Base-by-base conservation (phyloP, 208 protist genomes). In the Lotmaria passim region DNA sequence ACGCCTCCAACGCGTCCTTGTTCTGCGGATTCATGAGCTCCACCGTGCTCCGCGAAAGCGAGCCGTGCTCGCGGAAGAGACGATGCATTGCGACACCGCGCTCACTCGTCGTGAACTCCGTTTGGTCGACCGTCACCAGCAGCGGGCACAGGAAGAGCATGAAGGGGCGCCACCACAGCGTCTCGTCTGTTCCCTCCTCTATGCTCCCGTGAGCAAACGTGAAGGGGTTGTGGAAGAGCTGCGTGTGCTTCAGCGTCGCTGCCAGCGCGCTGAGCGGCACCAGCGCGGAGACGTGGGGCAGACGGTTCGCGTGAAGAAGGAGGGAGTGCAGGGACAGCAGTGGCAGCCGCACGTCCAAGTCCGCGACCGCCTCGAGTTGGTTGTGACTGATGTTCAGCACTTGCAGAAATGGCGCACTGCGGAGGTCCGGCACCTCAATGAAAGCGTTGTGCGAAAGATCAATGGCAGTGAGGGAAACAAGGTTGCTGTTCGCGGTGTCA, bases 381-480 rank as follows among this genome's bases (percentile, higher is more conserved):
- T 94, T 96, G 73, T 96, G 55, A 34, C 86, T 75, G 14, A 94
- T 58, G 69, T 91, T 72, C 24, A 96, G 77, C 58, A 79, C 69
- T 65, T 85, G 57, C 30, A 96, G 75, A 19, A 71, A n/a, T 7
- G 85, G 86, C 48, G 88, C 75, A n/a, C 69, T 70, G 48, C 91
- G 86, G 21, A 96, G 69, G 64, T 93, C 85, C 3, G 91, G 91
- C 10, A 96, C 34, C 46, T 93, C 88, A 28, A 90, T 68, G 1
- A 96, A 69, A n/a, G 75, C 76, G 69, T 96, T 96, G 80, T 94
- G 86, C 0, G 83, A 78, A 11, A 96, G 51, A 64, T 96, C 80
- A 15, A 96, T 63, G 8, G 68, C 26, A 10, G 75, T 79, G 39
- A 96, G 69, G 15, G 43, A 46, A 31, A 69, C 43, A 0, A 73